Percentiles rank a stretch among this genome's conserved stretches.
These are phyloP conservation scores for Rhizomucor pusillus DNA, from an alignment of 371 early-diverging fungal genomes.

Conservation along the genomic window DNA sequence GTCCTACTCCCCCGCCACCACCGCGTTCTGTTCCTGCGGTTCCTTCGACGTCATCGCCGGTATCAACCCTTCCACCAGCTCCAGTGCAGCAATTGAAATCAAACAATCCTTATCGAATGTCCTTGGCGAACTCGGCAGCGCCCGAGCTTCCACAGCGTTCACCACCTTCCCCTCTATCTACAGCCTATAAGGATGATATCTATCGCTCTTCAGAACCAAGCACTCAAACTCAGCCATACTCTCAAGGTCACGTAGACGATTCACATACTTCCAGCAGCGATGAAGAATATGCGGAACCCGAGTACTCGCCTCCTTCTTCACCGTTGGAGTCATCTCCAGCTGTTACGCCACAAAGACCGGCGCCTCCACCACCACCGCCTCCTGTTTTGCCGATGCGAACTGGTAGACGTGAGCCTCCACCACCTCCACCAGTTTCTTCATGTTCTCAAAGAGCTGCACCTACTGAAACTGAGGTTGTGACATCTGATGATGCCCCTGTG, in stretches of 20 bases:
- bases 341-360: slow-evolving; percentile 12
- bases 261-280: slow-evolving; percentile 1
- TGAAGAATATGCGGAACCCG: slow-evolving; percentile 1
- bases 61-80: slow-evolving; percentile 5
- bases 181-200: neutral
- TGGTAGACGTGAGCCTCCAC: slow-evolving; percentile 17
- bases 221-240: neutral
- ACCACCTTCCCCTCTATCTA: neutral
- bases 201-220: neutral
- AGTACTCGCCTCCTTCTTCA: neutral
- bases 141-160: slow-evolving; percentile 1
- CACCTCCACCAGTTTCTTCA: slow-evolving; percentile 33
- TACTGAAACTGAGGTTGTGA: too few species aligned
- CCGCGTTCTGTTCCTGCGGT: slow-evolving; percentile 5
- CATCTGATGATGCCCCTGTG: too few species aligned
- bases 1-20: slow-evolving; percentile 8
- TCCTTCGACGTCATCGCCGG: slow-evolving; percentile 3
- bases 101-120: slow-evolving; percentile 15
- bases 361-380: slow-evolving; percentile 28
- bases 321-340: slow-evolving; percentile 5
- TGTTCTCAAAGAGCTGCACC: slow-evolving; percentile 32
- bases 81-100: slow-evolving; percentile 8
- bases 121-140: neutral
- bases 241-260: neutral
- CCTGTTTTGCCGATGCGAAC: neutral